These are phyloP conservation scores for Cladophialophora carrionii DNA, from an alignment of 2,329 filamentous ascomycete genomes.

Conservation along the genomic window DNA sequence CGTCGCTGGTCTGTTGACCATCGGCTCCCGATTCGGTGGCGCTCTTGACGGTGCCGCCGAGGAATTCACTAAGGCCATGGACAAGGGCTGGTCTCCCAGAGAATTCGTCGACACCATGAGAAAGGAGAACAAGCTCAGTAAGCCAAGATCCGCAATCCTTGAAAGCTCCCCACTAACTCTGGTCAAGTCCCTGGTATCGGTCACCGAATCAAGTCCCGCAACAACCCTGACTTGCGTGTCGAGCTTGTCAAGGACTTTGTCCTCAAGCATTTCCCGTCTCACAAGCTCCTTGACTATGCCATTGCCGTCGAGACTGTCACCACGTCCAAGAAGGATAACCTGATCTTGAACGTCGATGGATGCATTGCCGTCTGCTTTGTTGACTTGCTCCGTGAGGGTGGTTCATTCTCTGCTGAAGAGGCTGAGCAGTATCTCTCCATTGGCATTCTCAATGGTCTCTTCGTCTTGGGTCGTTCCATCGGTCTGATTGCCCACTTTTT, in stretches of 20 bases:
- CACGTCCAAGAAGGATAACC: constrained; percentile 99
- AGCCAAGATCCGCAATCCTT: constrained; percentile 42
- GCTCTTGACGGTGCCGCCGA: constrained; percentile 96
- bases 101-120: constrained; percentile 99
- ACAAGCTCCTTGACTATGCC: constrained; percentile 98
- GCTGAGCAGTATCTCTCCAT: constrained; percentile 98
- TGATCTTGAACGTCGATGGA: constrained; percentile 88
- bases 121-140: constrained; percentile 99
- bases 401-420: constrained; percentile 93
- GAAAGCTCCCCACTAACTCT: constrained; percentile 39
- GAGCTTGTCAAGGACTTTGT: constrained; percentile 99
- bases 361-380: constrained; percentile 88
- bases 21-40: constrained; percentile 97
- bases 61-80: constrained; percentile 97
- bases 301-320: constrained; percentile 97
- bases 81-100: constrained; percentile 96
- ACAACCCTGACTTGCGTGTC: constrained; percentile 99
- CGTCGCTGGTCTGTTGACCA: constrained; percentile 95
- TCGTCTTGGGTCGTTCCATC: constrained; percentile 94
- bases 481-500: constrained; percentile 99
- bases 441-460: constrained; percentile 99
- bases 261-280: constrained; percentile 93
- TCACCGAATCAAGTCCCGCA: constrained; percentile 98
- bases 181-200: constrained; percentile 84
- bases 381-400: constrained; percentile 94